phyloP scores from a whole-genome alignment of 441 rosid species.

The Erysimum cheiri region DNA sequence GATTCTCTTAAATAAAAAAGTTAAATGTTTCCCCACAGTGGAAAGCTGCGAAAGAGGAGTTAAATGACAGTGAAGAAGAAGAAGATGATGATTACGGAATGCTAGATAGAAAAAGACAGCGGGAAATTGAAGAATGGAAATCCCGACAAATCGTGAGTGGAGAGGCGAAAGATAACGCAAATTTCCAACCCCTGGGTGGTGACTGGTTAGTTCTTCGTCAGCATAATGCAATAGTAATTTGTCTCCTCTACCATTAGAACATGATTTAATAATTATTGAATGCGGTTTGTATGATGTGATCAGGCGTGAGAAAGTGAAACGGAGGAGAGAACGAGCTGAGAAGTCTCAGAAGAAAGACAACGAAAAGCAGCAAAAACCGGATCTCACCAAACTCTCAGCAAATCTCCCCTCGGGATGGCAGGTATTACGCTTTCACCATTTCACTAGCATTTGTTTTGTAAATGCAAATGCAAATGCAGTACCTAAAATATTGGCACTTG shows the following conservation, averaged over 20 bases:
- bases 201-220: conserved; percentile 73
- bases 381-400: conserved; percentile 37
- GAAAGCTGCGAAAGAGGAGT: conserved; percentile 98
- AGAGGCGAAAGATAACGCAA: conserved; percentile 93
- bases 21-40: conserved; percentile 55
- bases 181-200: conserved; percentile 96
- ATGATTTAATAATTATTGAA: not conserved
- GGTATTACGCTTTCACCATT: conserved; percentile 31
- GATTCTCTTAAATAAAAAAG: conserved; percentile 13
- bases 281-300: conserved; percentile 8
- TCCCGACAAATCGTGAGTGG: conserved; percentile 89
- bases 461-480: not conserved
- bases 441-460: conserved; percentile 10
- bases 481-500: not conserved
- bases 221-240: not conserved
- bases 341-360: conserved; percentile 39
- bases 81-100: conserved; percentile 69
- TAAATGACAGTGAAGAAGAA: conserved; percentile 76
- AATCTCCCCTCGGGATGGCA: conserved; percentile 44
- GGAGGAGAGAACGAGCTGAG: conserved; percentile 65
- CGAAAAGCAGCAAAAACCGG: conserved; percentile 39
- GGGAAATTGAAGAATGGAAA: conserved; percentile 93
- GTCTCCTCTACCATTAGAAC: not conserved
- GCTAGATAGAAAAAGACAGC: conserved; percentile 75
- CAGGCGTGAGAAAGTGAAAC: conserved; percentile 95